Evolutionary conservation across 805 yeast species (phyloP).

Genomic region (Maudiozyma saulgeensis): DNA sequence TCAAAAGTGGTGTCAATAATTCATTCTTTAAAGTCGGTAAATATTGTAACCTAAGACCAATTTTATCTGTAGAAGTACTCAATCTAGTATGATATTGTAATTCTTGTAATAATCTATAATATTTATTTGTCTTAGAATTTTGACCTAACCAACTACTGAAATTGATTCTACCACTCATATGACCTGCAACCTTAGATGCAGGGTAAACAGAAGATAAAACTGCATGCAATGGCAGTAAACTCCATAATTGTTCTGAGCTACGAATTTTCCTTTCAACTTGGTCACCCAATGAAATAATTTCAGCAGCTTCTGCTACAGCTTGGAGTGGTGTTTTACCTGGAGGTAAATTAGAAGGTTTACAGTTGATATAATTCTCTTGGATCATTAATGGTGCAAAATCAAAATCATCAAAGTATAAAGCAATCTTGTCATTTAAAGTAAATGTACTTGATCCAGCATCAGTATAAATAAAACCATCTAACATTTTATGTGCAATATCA

Average conservation of each 20-base stretch:
- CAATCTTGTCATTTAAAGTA: conserved; percentile 71
- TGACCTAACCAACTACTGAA: conserved; percentile 88
- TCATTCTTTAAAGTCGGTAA: conserved; percentile 53
- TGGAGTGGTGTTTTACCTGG: conserved; percentile 45
- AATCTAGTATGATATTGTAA: conserved; percentile 80
- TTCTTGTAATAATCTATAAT: conserved; percentile 70
- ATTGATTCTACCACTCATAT: conserved; percentile 54
- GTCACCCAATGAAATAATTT: conserved; percentile 79
- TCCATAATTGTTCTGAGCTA: conserved; percentile 90
- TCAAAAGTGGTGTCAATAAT: conserved; percentile 49
- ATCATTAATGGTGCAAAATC: conserved; percentile 93
- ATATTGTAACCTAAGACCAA: conserved; percentile 67
- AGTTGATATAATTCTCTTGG: conserved; percentile 78
- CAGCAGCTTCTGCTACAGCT: conserved; percentile 70
- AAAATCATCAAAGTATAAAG: conserved; percentile 85
- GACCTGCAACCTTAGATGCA: conserved; percentile 63
- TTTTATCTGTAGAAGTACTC: conserved; percentile 64
- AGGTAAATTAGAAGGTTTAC: conserved; percentile 44
- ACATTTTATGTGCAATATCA: conserved; percentile 66
- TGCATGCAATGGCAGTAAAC: conserved; percentile 84
- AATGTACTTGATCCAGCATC: conserved; percentile 36
- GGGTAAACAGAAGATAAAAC: conserved; percentile 80
- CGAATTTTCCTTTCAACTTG: conserved; percentile 72
- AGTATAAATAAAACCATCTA: conserved; percentile 52
- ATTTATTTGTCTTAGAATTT: conserved; percentile 75